These are phyloP conservation scores for Dictyostelium capitatum DNA, from an alignment of 78 protist species.

Conservation along the genomic window DNA sequence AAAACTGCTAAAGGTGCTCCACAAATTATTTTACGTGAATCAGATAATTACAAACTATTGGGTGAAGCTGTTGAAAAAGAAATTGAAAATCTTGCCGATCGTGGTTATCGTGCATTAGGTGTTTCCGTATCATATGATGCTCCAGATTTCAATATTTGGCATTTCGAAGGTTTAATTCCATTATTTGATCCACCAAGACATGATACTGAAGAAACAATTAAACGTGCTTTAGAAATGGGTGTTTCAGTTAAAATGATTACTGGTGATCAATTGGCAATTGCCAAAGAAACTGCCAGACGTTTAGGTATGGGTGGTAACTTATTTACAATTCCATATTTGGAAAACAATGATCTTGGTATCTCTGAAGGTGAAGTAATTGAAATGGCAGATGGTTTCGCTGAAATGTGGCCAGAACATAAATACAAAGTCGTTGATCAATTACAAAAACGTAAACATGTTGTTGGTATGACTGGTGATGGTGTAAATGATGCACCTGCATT, in stretches of 20 bases:
- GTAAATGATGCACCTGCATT: slow-evolving; percentile 99
- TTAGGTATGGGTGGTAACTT: slow-evolving; percentile 88
- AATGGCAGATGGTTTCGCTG: slow-evolving; percentile 92
- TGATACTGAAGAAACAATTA: slow-evolving; percentile 90
- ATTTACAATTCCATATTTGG: slow-evolving; percentile 74
- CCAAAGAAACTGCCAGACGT: slow-evolving; percentile 89
- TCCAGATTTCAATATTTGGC: slow-evolving; percentile 81
- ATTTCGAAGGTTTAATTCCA: slow-evolving; percentile 90
- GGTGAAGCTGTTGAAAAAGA: slow-evolving; percentile 30
- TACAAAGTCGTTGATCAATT: slow-evolving; percentile 91
- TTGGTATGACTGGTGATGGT: slow-evolving; percentile 98
- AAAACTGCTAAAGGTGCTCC: slow-evolving; percentile 92
- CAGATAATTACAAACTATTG: slow-evolving; percentile 71
- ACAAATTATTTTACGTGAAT: slow-evolving; percentile 81
- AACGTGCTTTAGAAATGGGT: slow-evolving; percentile 84
- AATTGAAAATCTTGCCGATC: slow-evolving; percentile 84
- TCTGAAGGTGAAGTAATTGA: slow-evolving; percentile 79
- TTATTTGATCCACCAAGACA: slow-evolving; percentile 95
- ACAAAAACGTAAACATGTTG: slow-evolving; percentile 85
- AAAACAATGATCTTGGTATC: slow-evolving; percentile 62
- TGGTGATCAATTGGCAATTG: slow-evolving; percentile 95
- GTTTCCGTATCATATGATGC: slow-evolving; percentile 65
- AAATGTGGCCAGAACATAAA: slow-evolving; percentile 96
- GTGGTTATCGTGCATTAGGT: slow-evolving; percentile 92
- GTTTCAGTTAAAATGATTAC: slow-evolving; percentile 96